Evolutionary conservation across 148 eudicot genomes (phyloP).

Genomic region (Vaccinium corymbosum): DNA sequence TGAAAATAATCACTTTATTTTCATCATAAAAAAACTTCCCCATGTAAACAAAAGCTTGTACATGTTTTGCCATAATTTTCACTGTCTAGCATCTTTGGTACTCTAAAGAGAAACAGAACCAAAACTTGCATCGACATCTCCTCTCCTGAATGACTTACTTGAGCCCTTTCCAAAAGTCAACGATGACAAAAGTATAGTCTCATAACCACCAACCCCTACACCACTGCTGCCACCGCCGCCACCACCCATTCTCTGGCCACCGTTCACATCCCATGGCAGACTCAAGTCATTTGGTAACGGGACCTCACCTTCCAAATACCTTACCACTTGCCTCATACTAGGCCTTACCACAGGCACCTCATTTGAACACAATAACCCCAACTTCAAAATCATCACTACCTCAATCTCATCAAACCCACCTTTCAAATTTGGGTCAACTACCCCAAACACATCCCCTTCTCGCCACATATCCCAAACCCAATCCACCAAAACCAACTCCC

Average conservation of each 20-base stretch:
- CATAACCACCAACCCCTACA: background rate
- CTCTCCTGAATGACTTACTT: background rate
- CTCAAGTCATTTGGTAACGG: background rate
- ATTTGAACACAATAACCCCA: constrained; percentile 40
- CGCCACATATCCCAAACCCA: constrained; percentile 27
- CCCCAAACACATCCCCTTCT: constrained; percentile 21
- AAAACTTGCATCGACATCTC: background rate
- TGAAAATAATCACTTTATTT: no score
- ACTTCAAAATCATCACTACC: constrained; percentile 32
- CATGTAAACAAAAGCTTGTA: background rate
- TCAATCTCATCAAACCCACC: constrained; percentile 24
- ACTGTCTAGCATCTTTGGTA: background rate
- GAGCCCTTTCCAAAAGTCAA: background rate
- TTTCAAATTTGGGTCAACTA: constrained; percentile 30
- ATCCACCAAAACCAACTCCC: constrained; percentile 34
- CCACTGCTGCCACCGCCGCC: no score
- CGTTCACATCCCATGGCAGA: no score
- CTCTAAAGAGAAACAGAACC: background rate
- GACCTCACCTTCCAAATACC: constrained; percentile 19
- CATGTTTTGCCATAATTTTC: background rate
- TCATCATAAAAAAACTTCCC: background rate
- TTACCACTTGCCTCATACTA: constrained; percentile 35
- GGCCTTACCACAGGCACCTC: constrained; percentile 28
- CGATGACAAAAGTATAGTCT: background rate
- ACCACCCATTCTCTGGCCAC: no score